Percentiles rank a stretch among this genome's conserved stretches.
Evolutionary conservation across 75 land plant genomes (phyloP).

Genomic region (Pseudotsuga menziesii): DNA sequence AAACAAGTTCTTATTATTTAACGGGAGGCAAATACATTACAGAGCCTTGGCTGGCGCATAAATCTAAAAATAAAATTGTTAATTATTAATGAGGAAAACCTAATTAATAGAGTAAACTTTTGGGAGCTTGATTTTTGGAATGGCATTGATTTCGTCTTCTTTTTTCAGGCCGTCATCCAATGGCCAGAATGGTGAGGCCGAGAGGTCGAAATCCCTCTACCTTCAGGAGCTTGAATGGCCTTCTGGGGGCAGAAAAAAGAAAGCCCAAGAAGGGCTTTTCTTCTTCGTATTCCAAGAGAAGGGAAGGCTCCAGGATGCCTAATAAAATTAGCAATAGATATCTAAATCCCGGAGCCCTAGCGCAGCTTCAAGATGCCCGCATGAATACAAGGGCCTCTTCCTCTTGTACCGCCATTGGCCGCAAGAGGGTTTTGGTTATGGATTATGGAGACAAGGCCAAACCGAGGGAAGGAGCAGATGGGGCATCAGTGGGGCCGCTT

Average conservation of each 20-base stretch:
- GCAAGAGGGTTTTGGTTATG: constrained; percentile 44
- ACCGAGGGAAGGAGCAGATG: background rate
- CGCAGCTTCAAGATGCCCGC: constrained; percentile 51
- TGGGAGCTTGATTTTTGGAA: no score
- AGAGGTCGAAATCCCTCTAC: background rate
- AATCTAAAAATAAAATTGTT: no score
- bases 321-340: constrained; percentile 30
- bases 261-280: background rate
- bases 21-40: no score
- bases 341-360: constrained; percentile 68
- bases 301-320: constrained; percentile 5
- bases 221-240: background rate
- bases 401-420: constrained; percentile 49
- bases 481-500: constrained; percentile 10
- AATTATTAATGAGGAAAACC: no score
- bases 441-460: constrained; percentile 5
- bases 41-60: no score
- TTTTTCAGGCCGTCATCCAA: background rate
- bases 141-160: background rate
- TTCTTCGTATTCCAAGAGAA: background rate
- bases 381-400: constrained; percentile 24
- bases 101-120: no score
- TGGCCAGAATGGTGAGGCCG: background rate
- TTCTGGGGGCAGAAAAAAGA: background rate
- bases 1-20: no score